These are phyloP conservation scores for Naganishia liquefaciens DNA, from an alignment of 1,284 basidiomycete genomes.

Conservation along the genomic window DNA sequence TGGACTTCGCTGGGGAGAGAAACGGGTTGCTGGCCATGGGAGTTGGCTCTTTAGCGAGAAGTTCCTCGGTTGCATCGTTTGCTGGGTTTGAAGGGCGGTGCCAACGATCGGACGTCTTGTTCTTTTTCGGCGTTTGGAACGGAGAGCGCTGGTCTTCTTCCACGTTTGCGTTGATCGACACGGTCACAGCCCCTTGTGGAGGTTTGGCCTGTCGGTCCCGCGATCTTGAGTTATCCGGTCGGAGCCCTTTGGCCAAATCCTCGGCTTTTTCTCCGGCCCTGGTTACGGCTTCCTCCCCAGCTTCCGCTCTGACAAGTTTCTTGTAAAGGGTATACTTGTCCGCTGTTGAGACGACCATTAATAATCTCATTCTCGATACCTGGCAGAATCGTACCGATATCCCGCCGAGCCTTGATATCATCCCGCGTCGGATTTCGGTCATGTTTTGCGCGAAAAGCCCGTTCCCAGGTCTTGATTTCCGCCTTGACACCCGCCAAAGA, in stretches of 20 bases:
- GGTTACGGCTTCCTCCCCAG: neutral
- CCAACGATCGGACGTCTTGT: constrained; percentile 26
- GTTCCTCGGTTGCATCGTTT: neutral
- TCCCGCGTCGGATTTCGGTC: constrained; percentile 69
- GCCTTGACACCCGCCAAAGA: constrained; percentile 60
- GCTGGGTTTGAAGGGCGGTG: constrained; percentile 1
- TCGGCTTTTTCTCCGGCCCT: neutral
- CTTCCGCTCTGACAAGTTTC: constrained; percentile 63
- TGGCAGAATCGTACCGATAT: constrained; percentile 62
- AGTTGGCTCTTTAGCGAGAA: neutral
- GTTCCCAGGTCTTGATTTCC: constrained; percentile 81
- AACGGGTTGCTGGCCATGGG: constrained; percentile 5
- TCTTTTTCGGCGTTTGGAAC: constrained; percentile 27
- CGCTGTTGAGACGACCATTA: constrained; percentile 57
- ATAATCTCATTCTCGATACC: no score
- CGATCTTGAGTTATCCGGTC: neutral
- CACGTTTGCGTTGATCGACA: neutral
- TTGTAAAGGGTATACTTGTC: constrained; percentile 81
- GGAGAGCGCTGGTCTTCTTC: neutral
- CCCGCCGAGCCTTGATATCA: constrained; percentile 70
- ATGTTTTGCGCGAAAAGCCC: constrained; percentile 65
- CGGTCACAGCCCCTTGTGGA: neutral
- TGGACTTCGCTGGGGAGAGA: constrained; percentile 3
- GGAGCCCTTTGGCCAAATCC: no score
- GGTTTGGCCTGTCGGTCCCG: neutral